Conservation (phyloP, 345 rosid species). For the Ceriops tagal region DNA sequence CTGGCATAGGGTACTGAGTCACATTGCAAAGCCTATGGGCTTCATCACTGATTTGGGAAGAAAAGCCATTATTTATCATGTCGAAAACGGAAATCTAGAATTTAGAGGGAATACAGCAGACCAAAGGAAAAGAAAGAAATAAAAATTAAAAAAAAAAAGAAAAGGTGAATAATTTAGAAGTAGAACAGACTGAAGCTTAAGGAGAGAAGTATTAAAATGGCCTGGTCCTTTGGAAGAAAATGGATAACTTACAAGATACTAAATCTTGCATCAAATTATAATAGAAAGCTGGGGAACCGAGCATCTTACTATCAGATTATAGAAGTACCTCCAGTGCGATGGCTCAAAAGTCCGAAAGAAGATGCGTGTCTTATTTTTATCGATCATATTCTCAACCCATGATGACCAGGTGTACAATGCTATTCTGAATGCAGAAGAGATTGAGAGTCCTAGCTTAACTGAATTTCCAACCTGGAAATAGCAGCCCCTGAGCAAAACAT, state of each 20-base stretch:
- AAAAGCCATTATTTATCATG: constrained; percentile 6
- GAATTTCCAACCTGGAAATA: constrained; percentile 80
- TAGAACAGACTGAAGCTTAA: not conserved
- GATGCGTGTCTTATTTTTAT: constrained; percentile 58
- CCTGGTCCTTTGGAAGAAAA: not conserved
- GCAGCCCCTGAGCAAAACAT: constrained; percentile 64
- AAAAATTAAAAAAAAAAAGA: not conserved
- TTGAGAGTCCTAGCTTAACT: constrained; percentile 79
- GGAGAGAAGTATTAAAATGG: not conserved
- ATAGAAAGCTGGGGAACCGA: not conserved
- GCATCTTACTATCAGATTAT: not conserved
- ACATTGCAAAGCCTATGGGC: constrained; percentile 59
- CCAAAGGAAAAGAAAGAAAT: not conserved
- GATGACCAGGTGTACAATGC: constrained; percentile 87
- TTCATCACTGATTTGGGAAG: constrained; percentile 42
- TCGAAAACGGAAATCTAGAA: not conserved
- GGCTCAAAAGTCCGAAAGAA: constrained; percentile 85
- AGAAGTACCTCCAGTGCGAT: constrained; percentile 77
- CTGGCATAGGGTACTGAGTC: constrained; percentile 51
- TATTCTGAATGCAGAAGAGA: constrained; percentile 63
- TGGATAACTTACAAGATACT: not conserved
- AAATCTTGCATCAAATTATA: not conserved
- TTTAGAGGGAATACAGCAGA: not conserved
- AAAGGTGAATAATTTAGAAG: not conserved
- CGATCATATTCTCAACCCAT: constrained; percentile 55